Evolutionary conservation across 2,329 filamentous ascomycete species (phyloP), one percentile per base, ranked within the genome.

Genomic region (Scedosporium dehoogii): DNA sequence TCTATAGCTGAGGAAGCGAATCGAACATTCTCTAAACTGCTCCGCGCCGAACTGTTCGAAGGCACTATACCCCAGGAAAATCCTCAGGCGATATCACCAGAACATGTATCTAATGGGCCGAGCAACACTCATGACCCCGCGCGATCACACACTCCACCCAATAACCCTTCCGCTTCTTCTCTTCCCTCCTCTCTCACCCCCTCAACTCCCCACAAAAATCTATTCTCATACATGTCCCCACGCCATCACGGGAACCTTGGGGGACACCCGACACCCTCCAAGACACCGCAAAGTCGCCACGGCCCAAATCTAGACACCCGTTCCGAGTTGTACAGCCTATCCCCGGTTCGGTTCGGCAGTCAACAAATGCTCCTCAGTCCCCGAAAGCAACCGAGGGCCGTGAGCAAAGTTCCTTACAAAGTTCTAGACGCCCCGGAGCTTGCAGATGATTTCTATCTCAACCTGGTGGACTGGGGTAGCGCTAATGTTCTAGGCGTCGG

Each of bases 361-460:
- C 94, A 97, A 70, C 89, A 91, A 64, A 96, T 99, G 82, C 84
- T 99, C 0, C 82, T 97, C 14, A 96, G 90, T 62, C 92, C 93
- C 2, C 84, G 92, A 65, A 91, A 94, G 69, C 91, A 94, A 66
- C 91, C 93, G 1, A 83, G 94, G 67, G 89, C 91, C 33, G 91
- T 99, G 21, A 93, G 91, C 74, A 97, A 97, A 73, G 93, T 97
- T 0, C 94, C 94, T 0, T 99, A 96, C 76, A 99, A 99, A 75
- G 94, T 99, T 1, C 81, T 99, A 9, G 94, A 99, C 77, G 94
- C 94, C 0, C 94, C 94, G 1, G 94, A 97, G 72, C 78, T 99
- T 56, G 92, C 93, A 29, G 94, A 99, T 70, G 94, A 99, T 72
- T 99, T 97, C 74, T 99, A 99, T 70, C 81, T 99, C 42, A 99